These are phyloP conservation scores for Sphaerostilbella broomeana DNA, from an alignment of 2,329 filamentous ascomycete genomes.

Conservation along the genomic window DNA sequence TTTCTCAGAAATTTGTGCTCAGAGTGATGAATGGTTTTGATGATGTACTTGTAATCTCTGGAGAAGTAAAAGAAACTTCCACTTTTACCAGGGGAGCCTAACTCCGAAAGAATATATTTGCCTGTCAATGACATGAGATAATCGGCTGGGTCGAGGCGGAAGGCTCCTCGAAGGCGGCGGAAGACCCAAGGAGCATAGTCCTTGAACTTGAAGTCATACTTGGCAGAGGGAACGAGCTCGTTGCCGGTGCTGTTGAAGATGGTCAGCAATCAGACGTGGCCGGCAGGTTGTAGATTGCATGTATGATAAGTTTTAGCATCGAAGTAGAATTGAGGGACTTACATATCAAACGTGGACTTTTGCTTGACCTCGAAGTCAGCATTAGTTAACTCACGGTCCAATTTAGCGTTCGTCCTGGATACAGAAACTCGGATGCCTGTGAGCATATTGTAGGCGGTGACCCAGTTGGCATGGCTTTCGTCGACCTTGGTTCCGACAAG, in stretches of 20 bases:
- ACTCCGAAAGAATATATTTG: conserved; percentile 96
- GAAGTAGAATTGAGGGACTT: conserved; percentile 31
- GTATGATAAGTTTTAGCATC: no score
- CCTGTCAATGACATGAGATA: conserved; percentile 97
- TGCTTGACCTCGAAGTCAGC: conserved; percentile 90
- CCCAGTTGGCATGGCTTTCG: conserved; percentile 94
- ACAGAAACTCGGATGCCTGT: conserved; percentile 97
- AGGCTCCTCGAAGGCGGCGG: conserved; percentile 78
- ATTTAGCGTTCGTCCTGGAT: conserved; percentile 91
- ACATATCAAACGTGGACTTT: conserved; percentile 99
- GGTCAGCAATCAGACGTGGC: no score
- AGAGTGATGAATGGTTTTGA: conserved; percentile 96
- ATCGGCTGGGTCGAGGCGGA: conserved; percentile 90
- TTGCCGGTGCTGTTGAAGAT: conserved; percentile 72
- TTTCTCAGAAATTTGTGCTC: conserved; percentile 85
- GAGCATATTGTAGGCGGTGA: conserved; percentile 98
- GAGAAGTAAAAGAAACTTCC: conserved; percentile 99
- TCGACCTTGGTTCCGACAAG: conserved; percentile 97
- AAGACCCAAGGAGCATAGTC: conserved; percentile 99
- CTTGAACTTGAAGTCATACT: conserved; percentile 99
- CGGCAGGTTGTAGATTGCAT: no score
- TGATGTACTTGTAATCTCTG: conserved; percentile 99
- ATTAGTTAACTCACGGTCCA: conserved; percentile 82
- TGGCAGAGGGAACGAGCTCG: conserved; percentile 92
- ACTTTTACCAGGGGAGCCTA: conserved; percentile 95